Evolutionary conservation across 1,284 basidiomycete genomes (phyloP).

Genomic region (Ustilago hordei): DNA sequence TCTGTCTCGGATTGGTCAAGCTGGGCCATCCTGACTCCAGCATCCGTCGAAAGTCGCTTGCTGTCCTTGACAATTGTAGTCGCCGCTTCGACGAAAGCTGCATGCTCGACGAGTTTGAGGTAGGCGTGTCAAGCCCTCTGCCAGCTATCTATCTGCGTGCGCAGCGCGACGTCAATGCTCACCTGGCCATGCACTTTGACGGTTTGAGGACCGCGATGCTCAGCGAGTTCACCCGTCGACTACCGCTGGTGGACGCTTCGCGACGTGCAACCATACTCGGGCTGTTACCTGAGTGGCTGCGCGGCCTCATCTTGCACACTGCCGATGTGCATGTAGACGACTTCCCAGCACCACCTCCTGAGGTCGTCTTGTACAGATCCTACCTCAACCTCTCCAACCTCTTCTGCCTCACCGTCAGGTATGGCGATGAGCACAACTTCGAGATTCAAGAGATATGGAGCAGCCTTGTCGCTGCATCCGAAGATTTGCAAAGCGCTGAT

Average conservation of each 20-base stretch:
- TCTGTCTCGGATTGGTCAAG: conserved; percentile 86
- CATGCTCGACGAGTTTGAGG: conserved; percentile 73
- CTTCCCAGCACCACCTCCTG: conserved; percentile 34
- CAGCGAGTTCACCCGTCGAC: conserved; percentile 79
- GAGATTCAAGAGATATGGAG: conserved; percentile 86
- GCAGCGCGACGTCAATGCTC: conserved; percentile 81
- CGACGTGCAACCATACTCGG: conserved; percentile 56
- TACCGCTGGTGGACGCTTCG: conserved; percentile 74
- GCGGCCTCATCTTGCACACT: conserved; percentile 50
- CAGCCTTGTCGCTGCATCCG: conserved; percentile 75
- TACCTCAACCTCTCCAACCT: conserved; percentile 79
- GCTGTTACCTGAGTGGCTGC: conserved; percentile 60
- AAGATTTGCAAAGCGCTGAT: conserved; percentile 77
- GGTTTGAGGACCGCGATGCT: conserved; percentile 79
- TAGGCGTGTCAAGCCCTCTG: conserved; percentile 80
- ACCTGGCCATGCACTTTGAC: conserved; percentile 84
- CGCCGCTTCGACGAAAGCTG: conserved; percentile 49
- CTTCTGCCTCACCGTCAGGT: conserved; percentile 84
- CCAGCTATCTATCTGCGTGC: conserved; percentile 83
- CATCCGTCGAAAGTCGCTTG: conserved; percentile 82
- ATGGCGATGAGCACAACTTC: conserved; percentile 81
- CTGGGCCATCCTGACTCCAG: conserved; percentile 80
- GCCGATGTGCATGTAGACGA: conserved; percentile 23
- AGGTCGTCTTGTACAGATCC: conserved; percentile 53
- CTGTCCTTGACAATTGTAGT: conserved; percentile 79